Evolutionary conservation across 306 rosid genomes (phyloP).

Genomic region (peach (Prunus persica)): Prunus_persica_NCBIv2 NC_034009.1:11148001-11148500

Average conservation of each 20-base stretch:
- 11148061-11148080: conserved; percentile 71
- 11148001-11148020: background rate
- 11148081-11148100: conserved; percentile 68
- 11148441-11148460: too few species aligned
- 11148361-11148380: background rate
- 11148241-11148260: background rate
- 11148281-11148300: background rate
- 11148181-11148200: background rate
- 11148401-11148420: too few species aligned
- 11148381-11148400: background rate
- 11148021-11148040: conserved; percentile 1
- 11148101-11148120: conserved; percentile 78
- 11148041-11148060: background rate
- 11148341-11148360: background rate
- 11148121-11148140: conserved; percentile 87
- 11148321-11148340: background rate
- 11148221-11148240: background rate
- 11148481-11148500: too few species aligned
- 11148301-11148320: background rate
- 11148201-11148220: background rate
- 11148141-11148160: conserved; percentile 13
- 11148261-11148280: background rate
- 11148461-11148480: background rate
- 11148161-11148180: background rate
- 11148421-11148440: too few species aligned